Percentiles rank a stretch among this genome's conserved stretches.
Conservation (phyloP, 352 stramenopile genomes). For the Peronospora belbahrii region DNA sequence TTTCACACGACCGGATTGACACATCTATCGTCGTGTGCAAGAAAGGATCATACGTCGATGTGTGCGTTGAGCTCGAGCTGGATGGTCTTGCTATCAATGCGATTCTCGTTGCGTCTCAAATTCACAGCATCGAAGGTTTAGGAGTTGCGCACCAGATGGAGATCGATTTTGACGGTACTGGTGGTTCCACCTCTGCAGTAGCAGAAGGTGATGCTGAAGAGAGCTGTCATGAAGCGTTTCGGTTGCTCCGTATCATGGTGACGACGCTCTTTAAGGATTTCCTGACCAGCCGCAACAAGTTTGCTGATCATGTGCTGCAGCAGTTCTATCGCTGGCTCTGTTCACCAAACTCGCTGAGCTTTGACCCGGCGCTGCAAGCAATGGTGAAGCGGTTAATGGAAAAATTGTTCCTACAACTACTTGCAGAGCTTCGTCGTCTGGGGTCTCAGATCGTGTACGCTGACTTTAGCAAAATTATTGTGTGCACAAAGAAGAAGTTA, state of each 20-base stretch:
- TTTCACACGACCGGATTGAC: constrained; percentile 31
- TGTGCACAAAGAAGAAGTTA: constrained; percentile 59
- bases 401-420: constrained; percentile 88
- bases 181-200: constrained; percentile 7
- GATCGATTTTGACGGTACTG: constrained; percentile 51
- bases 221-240: constrained; percentile 88
- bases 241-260: constrained; percentile 88
- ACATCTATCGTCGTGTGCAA: constrained; percentile 77
- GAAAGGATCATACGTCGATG: constrained; percentile 86
- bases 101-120: constrained; percentile 60
- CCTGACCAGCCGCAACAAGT: constrained; percentile 78
- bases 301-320: constrained; percentile 94
- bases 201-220: constrained; percentile 72
- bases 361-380: constrained; percentile 91
- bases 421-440: constrained; percentile 91
- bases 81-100: constrained; percentile 73
- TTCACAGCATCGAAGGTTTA: constrained; percentile 66
- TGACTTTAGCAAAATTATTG: constrained; percentile 66
- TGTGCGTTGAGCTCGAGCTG: constrained; percentile 68
- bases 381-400: constrained; percentile 95
- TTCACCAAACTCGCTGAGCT: constrained; percentile 86
- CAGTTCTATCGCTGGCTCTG: constrained; percentile 94
- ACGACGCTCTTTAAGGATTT: constrained; percentile 92
- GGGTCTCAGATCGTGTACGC: constrained; percentile 92
- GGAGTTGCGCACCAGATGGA: constrained; percentile 50